Percentiles rank a stretch among this genome's conserved stretches.
Evolutionary conservation across 129 eudicot species (phyloP).

Genomic region (Heracleum sosnowskyi): DNA sequence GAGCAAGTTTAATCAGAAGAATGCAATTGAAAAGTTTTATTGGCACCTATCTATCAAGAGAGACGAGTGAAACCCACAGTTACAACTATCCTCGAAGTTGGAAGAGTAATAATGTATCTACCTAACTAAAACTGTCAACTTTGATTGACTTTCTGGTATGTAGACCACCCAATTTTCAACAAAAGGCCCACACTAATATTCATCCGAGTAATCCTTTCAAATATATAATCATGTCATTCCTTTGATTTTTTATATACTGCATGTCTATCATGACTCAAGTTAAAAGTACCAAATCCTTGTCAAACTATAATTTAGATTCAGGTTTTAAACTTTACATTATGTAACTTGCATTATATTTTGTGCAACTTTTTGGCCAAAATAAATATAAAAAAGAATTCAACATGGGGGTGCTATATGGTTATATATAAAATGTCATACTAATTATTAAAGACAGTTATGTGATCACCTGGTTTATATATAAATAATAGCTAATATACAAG

Average conservation of each 20-base stretch:
- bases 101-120: too few species aligned
- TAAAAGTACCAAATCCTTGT: background rate
- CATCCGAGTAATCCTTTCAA: background rate
- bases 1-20: too few species aligned
- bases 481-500: too few species aligned
- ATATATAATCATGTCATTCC: background rate
- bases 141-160: background rate
- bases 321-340: background rate
- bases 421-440: background rate
- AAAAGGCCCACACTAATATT: background rate
- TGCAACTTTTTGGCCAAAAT: background rate
- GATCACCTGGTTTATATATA: too few species aligned
- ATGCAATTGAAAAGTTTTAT: too few species aligned
- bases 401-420: background rate
- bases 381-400: background rate
- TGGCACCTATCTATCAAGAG: background rate
- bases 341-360: background rate
- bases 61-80: background rate
- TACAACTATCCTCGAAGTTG: background rate
- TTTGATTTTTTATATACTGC: background rate
- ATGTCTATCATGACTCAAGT: background rate
- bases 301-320: background rate
- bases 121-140: background rate
- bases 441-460: background rate
- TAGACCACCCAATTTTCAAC: background rate